Conservation (phyloP, 2,329 filamentous ascomycete genomes). For the Rhynchosporium secalis region DNA sequence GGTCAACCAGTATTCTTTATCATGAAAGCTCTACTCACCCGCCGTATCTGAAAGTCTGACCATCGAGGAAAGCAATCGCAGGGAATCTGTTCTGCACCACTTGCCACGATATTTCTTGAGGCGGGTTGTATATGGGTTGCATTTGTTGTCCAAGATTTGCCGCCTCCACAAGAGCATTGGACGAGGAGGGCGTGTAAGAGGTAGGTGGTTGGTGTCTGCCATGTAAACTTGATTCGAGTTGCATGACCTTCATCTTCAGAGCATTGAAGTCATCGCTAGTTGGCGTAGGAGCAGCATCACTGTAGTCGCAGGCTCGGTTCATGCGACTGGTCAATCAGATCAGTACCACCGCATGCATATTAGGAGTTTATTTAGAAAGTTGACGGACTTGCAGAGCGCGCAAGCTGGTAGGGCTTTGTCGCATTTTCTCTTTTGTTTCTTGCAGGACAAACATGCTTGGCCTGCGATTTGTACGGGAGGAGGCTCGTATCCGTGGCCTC, state of each 20-base stretch:
- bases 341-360: neutral
- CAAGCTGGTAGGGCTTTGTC: constrained; percentile 52
- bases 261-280: constrained; percentile 45
- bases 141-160: constrained; percentile 29
- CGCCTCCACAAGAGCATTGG: constrained; percentile 17
- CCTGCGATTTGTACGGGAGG: constrained; percentile 31
- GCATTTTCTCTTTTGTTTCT: constrained; percentile 53
- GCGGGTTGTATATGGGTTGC: constrained; percentile 25
- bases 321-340: constrained; percentile 37
- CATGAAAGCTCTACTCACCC: constrained; percentile 26
- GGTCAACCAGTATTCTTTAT: constrained; percentile 13
- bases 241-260: constrained; percentile 42
- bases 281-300: constrained; percentile 40
- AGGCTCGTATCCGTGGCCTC: constrained; percentile 1
- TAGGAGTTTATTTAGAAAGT: neutral
- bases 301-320: constrained; percentile 46
- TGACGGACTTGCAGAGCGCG: constrained; percentile 43
- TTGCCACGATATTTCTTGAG: constrained; percentile 34
- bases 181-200: constrained; percentile 34
- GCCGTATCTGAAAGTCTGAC: constrained; percentile 43
- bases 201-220: constrained; percentile 28
- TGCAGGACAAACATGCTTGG: constrained; percentile 47
- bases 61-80: constrained; percentile 47
- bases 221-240: constrained; percentile 44
- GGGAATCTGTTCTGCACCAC: constrained; percentile 43